Percentiles rank a stretch among this genome's conserved stretches.
Evolutionary conservation across 108 stramenopile genomes (phyloP).

Genomic region (Cafeteria roenbergensis): DNA sequence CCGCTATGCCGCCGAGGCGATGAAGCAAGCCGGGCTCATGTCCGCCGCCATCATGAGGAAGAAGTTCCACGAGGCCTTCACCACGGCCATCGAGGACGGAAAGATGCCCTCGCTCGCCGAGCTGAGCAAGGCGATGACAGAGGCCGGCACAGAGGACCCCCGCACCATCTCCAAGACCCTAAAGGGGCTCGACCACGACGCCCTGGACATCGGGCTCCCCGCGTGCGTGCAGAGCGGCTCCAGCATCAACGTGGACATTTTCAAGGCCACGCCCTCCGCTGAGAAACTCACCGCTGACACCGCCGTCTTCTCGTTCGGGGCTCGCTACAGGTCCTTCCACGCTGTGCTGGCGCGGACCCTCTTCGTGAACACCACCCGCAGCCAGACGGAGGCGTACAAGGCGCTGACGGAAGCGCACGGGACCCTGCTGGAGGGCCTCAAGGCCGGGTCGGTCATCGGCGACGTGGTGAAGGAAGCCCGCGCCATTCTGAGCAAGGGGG

Average conservation of each 20-base stretch:
- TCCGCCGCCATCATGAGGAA: slow-evolving; percentile 8
- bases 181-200: slow-evolving; percentile 22
- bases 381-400: slow-evolving; percentile 12
- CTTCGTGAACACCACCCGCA: slow-evolving; percentile 39
- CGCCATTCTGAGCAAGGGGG: not conserved
- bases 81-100: not conserved
- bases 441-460: slow-evolving; percentile 7
- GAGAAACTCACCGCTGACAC: slow-evolving; percentile 28
- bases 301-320: slow-evolving; percentile 38
- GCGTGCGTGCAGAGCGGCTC: slow-evolving; percentile 38
- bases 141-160: slow-evolving; percentile 2
- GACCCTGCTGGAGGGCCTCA: slow-evolving; percentile 1
- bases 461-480: not conserved
- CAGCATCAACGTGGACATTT: slow-evolving; percentile 31
- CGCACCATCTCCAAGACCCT: slow-evolving; percentile 31
- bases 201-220: slow-evolving; percentile 31
- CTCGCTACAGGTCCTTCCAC: slow-evolving; percentile 34
- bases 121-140: not conserved
- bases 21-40: not conserved
- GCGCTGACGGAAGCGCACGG: not conserved
- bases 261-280: not conserved
- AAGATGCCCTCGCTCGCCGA: not conserved
- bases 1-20: too few species aligned
- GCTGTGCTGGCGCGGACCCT: slow-evolving; percentile 42
- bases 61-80: not conserved